Percentiles rank a stretch among this genome's conserved stretches.
These are phyloP conservation scores for Phytophthora hybrid DNA, from an alignment of 352 stramenopile species.

Conservation along the genomic window DNA sequence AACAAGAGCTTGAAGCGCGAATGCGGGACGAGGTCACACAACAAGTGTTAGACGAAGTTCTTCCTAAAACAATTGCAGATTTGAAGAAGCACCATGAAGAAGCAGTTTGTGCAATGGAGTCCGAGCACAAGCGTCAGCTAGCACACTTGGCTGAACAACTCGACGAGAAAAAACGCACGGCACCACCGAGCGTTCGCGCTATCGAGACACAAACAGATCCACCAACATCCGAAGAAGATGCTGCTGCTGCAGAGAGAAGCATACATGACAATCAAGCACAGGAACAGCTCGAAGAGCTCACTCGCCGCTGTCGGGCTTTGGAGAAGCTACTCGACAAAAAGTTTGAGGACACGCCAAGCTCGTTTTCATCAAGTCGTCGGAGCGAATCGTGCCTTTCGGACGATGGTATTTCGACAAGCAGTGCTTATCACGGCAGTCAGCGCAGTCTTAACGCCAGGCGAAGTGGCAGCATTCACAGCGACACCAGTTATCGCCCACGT, in stretches of 20 bases:
- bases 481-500: constrained; percentile 11
- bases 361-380: constrained; percentile 26
- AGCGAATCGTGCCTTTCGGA: constrained; percentile 44
- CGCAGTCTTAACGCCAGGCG: constrained; percentile 29
- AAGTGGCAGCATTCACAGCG: constrained; percentile 26
- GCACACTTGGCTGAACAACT: constrained; percentile 28
- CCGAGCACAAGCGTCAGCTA: constrained; percentile 39
- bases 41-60: constrained; percentile 12
- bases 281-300: constrained; percentile 50
- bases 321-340: constrained; percentile 67
- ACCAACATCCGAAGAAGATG: constrained; percentile 5
- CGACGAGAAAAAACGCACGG: constrained; percentile 10
- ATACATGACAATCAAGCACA: constrained; percentile 24
- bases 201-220: constrained; percentile 37
- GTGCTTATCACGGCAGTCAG: neutral
- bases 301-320: constrained; percentile 55
- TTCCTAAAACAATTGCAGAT: constrained; percentile 13
- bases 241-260: neutral
- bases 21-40: constrained; percentile 23
- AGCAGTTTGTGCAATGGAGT: constrained; percentile 19
- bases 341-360: constrained; percentile 52
- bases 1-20: constrained; percentile 17
- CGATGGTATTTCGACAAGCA: constrained; percentile 26
- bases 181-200: constrained; percentile 1
- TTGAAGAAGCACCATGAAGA: constrained; percentile 33